phyloP scores from a whole-genome alignment of 2,329 filamentous ascomycete genomes.

The Fusarium palustre region DNA sequence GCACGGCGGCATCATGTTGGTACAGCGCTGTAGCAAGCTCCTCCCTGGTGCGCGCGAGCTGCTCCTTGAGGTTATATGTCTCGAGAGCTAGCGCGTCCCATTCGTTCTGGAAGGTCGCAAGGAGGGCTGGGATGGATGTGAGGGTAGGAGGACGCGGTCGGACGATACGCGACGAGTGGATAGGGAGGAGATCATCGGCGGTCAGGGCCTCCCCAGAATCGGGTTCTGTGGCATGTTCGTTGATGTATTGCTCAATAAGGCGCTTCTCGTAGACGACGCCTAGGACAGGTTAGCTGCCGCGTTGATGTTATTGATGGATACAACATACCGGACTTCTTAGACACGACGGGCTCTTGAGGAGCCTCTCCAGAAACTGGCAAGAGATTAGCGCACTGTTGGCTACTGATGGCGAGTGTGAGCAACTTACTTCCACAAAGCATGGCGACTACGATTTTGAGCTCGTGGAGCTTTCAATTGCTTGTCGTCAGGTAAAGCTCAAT shows the following conservation, averaged over 20 bases:
- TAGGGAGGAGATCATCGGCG: conserved; percentile 84
- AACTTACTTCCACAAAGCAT: conserved; percentile 64
- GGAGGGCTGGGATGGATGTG: conserved; percentile 94
- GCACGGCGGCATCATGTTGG: conserved; percentile 95
- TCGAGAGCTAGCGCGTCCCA: conserved; percentile 96
- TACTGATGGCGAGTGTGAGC: neutral
- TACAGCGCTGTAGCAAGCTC: conserved; percentile 95
- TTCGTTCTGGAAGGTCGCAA: conserved; percentile 96
- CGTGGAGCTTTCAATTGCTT: conserved; percentile 48
- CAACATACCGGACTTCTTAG: conserved; percentile 85
- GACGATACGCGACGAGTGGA: conserved; percentile 86
- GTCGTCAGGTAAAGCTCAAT: conserved; percentile 42
- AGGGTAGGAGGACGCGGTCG: conserved; percentile 91
- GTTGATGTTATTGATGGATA: conserved; percentile 41
- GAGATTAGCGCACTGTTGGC: conserved; percentile 28
- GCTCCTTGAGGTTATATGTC: conserved; percentile 89
- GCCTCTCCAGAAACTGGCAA: conserved; percentile 90
- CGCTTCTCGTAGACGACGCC: conserved; percentile 95
- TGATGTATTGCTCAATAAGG: conserved; percentile 93
- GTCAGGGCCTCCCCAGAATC: conserved; percentile 87
- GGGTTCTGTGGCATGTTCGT: conserved; percentile 92
- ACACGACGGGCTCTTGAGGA: conserved; percentile 93
- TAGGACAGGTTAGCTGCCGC: conserved; percentile 51
- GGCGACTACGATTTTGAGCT: conserved; percentile 48
- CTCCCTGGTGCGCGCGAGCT: conserved; percentile 88